Percentiles rank a stretch among this genome's conserved stretches.
Conservation (phyloP, 129 eudicot species). For the Flaveria brownii region DNA sequence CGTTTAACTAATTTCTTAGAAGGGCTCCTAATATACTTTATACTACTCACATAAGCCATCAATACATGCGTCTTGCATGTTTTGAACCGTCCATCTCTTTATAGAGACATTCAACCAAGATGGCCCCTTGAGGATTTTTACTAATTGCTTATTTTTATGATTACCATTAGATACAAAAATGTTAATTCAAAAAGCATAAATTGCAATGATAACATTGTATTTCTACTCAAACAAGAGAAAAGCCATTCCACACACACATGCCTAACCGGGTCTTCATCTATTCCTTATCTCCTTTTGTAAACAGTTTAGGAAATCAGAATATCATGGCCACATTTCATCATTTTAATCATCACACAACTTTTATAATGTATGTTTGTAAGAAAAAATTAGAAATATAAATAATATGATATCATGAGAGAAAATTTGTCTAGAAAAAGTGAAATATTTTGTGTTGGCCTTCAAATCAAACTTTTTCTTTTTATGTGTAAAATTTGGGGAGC, state of each 20-base stretch:
- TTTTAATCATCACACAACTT: background rate
- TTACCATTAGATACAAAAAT: background rate
- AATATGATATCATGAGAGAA: constrained; percentile 3
- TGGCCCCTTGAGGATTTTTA: no score
- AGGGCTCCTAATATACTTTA: no score
- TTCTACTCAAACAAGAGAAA: background rate
- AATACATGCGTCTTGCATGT: no score
- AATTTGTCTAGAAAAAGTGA: constrained; percentile 14
- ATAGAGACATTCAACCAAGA: no score
- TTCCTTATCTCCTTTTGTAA: background rate
- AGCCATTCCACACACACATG: background rate
- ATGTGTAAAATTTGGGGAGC: constrained; percentile 28
- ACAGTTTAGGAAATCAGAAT: background rate
- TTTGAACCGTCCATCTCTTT: no score
- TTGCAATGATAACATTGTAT: background rate
- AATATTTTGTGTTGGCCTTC: constrained; percentile 21
- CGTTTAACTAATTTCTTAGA: no score
- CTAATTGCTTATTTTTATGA: background rate
- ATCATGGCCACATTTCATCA: background rate
- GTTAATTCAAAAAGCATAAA: background rate
- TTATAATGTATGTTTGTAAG: background rate
- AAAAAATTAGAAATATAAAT: background rate
- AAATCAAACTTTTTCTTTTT: background rate
- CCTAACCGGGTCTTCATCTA: background rate
- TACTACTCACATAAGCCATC: no score